Conservation (phyloP, 1,284 basidiomycete species). For the Ceratobasidium sp. region DNA sequence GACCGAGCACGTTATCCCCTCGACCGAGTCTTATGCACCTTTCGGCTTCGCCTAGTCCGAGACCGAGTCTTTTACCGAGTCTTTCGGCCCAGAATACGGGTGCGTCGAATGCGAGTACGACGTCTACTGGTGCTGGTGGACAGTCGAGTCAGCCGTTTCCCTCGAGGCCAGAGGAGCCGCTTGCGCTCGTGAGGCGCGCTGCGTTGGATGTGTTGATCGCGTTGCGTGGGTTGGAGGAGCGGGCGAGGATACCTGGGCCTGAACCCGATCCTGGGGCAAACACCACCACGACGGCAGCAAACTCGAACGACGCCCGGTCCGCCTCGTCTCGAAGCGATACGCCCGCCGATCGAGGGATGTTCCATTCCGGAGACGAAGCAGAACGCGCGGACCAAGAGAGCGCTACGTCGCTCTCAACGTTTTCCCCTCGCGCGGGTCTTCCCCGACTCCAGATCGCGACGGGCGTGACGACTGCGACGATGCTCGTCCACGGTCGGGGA, state of each 20-base stretch:
- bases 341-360: conserved; percentile 53
- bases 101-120: conserved; percentile 16
- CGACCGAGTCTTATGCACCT: too few species aligned
- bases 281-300: conserved; percentile 25
- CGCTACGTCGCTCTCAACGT: conserved; percentile 56
- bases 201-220: conserved; percentile 83
- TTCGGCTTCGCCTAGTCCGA: conserved; percentile 41
- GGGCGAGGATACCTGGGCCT: conserved; percentile 50
- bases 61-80: conserved; percentile 21
- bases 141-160: not conserved
- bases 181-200: conserved; percentile 74
- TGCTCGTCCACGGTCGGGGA: conserved; percentile 73
- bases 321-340: conserved; percentile 61
- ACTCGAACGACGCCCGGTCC: conserved; percentile 74
- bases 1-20: conserved; percentile 5
- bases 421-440: conserved; percentile 49
- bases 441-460: conserved; percentile 24
- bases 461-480: conserved; percentile 56
- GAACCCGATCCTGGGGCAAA: conserved; percentile 48
- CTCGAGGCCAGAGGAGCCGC: conserved; percentile 69
- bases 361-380: conserved; percentile 69
- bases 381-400: conserved; percentile 58
- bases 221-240: conserved; percentile 68
- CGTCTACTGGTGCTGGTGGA: too few species aligned
- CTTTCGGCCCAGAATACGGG: conserved; percentile 19